Evolutionary conservation across 306 rosid genomes (phyloP).

Genomic region (Biancaea sappan): DNA sequence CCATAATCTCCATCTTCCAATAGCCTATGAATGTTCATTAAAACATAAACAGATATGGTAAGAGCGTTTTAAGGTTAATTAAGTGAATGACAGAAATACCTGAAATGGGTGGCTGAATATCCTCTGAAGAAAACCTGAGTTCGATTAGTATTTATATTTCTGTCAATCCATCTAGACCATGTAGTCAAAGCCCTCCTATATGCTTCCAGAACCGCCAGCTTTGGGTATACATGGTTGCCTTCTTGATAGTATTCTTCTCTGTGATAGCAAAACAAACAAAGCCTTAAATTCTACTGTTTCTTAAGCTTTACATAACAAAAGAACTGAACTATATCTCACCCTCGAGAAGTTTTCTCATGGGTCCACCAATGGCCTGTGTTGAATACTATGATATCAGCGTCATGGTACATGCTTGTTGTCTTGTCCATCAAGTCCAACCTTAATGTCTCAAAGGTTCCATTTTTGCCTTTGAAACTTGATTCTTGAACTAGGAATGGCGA

Average conservation of each 20-base stretch:
- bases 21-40: background rate
- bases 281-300: background rate
- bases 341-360: constrained; percentile 88
- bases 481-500: constrained; percentile 85
- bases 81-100: constrained; percentile 46
- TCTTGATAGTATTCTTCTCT: constrained; percentile 95
- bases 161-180: constrained; percentile 78
- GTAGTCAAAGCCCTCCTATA: constrained; percentile 77
- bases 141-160: constrained; percentile 49
- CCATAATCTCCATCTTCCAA: background rate
- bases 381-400: constrained; percentile 83
- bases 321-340: constrained; percentile 49
- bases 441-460: constrained; percentile 73
- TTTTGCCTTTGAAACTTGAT: constrained; percentile 59
- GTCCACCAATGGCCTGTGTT: constrained; percentile 99
- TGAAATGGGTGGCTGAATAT: constrained; percentile 73
- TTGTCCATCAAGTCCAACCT: constrained; percentile 92
- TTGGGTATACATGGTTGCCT: constrained; percentile 72
- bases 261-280: constrained; percentile 16
- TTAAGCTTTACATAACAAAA: constrained; percentile 12
- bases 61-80: no score
- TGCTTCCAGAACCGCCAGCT: constrained; percentile 64
- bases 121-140: constrained; percentile 82
- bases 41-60: background rate
- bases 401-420: constrained; percentile 58